Base-by-base conservation (phyloP, 176 grass and related monocot genomes). In the Triticum urartu region DNA sequence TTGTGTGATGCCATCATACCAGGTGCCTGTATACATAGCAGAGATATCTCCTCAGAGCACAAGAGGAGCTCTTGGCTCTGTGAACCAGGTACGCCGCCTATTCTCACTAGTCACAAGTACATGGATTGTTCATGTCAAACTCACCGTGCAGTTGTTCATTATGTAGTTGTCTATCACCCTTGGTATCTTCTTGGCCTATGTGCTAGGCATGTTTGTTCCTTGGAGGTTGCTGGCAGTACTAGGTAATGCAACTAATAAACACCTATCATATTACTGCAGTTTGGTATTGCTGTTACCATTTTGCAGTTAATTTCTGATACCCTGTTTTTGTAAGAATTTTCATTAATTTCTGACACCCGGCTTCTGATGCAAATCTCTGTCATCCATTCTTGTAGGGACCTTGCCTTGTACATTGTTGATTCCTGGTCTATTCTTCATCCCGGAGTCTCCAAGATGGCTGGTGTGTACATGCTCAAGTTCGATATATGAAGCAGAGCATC, bases 371-470 rank as follows among this genome's bases (percentile, higher is more conserved):
- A 33, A 79, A 73, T 56, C 0, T 54, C 5, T 34, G 18, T 17
- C 3, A 74, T 87, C 21, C 65, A 75, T 90, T 52, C 22, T 83
- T 89, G 14, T 79, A 98, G 96, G 96, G 74, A 86, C 86, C 84
- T 85, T 95, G 58, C 93, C 96, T 78, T 98, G 96, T 81, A 94
- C 82, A 50, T 75, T 95, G 83, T 89, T 95, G 38, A 94, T 98
- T 84, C 96, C 91, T 86, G 91, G 89, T 45, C 85, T 98, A 60
- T 98, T 94, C 88, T 98, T 98, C 81, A 98, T 98, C 65, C 93
- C 96, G 0, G 93, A 98, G 77, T 98, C 96, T 79, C 96, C 96
- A 65, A 95, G 96, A 78, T 98, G 96, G 96, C 96, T 98, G 91
- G 96, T 98, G 72, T 79, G 86, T 81, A 54, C 11, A 78, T 86